Evolutionary conservation across 768 basidiomycete species (phyloP).

Genomic region (Galerina sulciceps): DNA sequence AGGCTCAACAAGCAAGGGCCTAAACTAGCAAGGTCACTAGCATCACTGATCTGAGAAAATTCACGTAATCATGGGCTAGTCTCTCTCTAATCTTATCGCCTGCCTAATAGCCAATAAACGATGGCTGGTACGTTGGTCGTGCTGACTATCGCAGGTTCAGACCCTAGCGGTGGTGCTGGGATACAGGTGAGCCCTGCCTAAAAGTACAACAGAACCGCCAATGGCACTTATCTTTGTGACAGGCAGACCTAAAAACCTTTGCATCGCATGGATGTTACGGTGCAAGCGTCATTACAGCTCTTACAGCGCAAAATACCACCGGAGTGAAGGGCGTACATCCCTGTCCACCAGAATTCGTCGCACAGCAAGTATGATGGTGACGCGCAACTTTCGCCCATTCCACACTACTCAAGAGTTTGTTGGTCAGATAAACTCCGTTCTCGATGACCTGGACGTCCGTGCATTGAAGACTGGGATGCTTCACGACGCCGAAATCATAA

Average conservation of each 20-base stretch:
- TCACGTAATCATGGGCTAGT: too few species aligned
- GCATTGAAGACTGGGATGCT: slow-evolving; percentile 95
- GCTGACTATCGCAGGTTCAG: slow-evolving; percentile 81
- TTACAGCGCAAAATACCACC: slow-evolving; percentile 88
- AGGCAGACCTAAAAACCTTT: slow-evolving; percentile 91
- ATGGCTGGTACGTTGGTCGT: slow-evolving; percentile 26
- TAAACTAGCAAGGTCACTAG: too few species aligned
- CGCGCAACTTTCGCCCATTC: background rate
- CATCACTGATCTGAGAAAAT: too few species aligned
- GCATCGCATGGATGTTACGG: slow-evolving; percentile 82
- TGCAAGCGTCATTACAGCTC: slow-evolving; percentile 78
- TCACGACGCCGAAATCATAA: slow-evolving; percentile 57
- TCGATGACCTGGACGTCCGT: slow-evolving; percentile 70
- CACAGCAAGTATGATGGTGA: slow-evolving; percentile 61
- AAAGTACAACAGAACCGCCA: background rate
- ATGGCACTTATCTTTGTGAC: background rate
- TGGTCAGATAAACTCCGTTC: slow-evolving; percentile 67
- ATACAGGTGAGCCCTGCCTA: slow-evolving; percentile 64
- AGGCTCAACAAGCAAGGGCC: too few species aligned
- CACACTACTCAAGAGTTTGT: background rate
- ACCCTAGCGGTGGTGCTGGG: slow-evolving; percentile 86
- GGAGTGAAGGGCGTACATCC: slow-evolving; percentile 81
- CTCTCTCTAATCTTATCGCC: too few species aligned
- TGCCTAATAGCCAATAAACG: too few species aligned
- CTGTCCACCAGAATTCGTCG: slow-evolving; percentile 70